These are phyloP conservation scores for Glycine soja DNA, from an alignment of 306 rosid species.

Conservation along the genomic window DNA sequence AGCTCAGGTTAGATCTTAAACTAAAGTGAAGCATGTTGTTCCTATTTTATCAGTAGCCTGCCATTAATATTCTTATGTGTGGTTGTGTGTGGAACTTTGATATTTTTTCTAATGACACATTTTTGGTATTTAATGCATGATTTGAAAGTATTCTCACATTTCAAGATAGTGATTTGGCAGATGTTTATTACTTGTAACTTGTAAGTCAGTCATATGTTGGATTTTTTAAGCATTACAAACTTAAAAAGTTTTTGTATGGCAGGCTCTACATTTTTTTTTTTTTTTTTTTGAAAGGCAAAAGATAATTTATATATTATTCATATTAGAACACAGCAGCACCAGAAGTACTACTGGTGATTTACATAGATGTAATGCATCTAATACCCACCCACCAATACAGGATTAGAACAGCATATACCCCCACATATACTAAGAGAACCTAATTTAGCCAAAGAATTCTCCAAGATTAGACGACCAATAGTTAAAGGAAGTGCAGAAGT, in stretches of 20 bases:
- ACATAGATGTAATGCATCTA: too few relatives aligned
- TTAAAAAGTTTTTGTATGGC: constrained; percentile 26
- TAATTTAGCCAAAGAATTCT: too few relatives aligned
- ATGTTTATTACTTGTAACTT: neutral
- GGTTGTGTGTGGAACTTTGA: constrained; percentile 10
- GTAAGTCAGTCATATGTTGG: neutral
- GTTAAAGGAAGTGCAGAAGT: too few relatives aligned
- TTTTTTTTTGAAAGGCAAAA: too few relatives aligned
- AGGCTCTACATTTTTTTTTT: constrained; percentile 2
- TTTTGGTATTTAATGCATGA: constrained; percentile 13
- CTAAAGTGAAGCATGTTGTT: constrained; percentile 31
- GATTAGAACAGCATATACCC: too few relatives aligned
- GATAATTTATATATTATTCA: too few relatives aligned
- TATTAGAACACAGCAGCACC: too few relatives aligned
- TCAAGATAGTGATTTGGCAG: constrained; percentile 20
- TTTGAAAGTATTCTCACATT: constrained; percentile 28
- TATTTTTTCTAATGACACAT: constrained; percentile 22
- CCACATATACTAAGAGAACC: too few relatives aligned
- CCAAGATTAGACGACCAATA: too few relatives aligned
- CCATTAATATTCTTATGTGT: constrained; percentile 3
- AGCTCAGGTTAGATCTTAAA: constrained; percentile 70
- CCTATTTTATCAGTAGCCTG: constrained; percentile 20
- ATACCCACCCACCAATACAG: too few relatives aligned
- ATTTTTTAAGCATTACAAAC: constrained; percentile 26
- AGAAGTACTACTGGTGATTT: too few relatives aligned